Conservation (phyloP, 2,329 filamentous ascomycete genomes). For the Exophiala alcalophila region DNA sequence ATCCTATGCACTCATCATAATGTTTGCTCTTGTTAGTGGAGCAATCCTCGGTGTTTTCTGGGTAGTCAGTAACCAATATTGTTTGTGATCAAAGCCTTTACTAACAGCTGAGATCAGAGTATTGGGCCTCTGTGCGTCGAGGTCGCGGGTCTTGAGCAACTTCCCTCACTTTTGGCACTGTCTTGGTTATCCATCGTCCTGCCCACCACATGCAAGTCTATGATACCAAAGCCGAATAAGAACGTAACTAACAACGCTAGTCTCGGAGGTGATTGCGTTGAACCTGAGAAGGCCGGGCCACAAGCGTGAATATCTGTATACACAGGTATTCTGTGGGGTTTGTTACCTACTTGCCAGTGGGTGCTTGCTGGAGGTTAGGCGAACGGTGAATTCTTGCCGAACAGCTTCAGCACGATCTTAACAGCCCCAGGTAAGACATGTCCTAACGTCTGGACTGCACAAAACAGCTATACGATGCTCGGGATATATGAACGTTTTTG, state of each 20-base stretch:
- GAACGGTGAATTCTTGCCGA: no score
- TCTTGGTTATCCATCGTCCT: conserved; percentile 30
- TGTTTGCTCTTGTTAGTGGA: conserved; percentile 46
- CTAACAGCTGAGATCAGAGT: conserved; percentile 21
- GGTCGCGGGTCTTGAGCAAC: conserved; percentile 29
- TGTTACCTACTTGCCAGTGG: conserved; percentile 29
- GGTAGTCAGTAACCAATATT: conserved; percentile 30
- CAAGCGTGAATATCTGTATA: conserved; percentile 46
- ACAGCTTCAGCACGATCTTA: no score
- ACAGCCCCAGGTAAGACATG: no score
- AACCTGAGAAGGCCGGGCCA: conserved; percentile 47
- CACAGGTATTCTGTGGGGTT: conserved; percentile 51
- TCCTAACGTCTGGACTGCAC: no score
- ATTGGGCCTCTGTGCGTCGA: conserved; percentile 32
- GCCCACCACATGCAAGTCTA: conserved; percentile 47
- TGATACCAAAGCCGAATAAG: no score
- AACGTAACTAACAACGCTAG: no score
- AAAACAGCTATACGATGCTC: no score
- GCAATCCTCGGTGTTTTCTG: conserved; percentile 50
- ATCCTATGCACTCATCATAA: conserved; percentile 40
- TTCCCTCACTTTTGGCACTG: conserved; percentile 30
- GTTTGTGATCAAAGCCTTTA: no score
- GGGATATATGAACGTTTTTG: no score
- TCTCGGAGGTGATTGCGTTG: conserved; percentile 53
- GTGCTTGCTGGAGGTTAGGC: no score